phyloP scores from a whole-genome alignment of 2,329 filamentous ascomycete species.

The Cercospora sp. region DNA sequence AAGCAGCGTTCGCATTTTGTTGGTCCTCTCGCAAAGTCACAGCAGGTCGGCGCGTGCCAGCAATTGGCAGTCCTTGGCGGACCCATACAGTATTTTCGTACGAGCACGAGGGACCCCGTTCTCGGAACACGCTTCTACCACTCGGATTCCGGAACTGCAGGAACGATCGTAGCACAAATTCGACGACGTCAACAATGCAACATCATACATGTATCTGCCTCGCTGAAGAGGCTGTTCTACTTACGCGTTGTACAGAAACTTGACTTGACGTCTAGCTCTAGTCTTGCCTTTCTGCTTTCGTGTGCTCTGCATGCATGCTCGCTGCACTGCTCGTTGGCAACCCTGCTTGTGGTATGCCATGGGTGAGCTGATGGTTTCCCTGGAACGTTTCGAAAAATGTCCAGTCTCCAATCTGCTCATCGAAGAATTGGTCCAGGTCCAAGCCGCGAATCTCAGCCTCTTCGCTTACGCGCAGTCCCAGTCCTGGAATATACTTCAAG shows the following conservation, averaged over 20 bases:
- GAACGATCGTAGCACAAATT: not conserved
- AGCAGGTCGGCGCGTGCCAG: not conserved
- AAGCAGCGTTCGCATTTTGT: not conserved
- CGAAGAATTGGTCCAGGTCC: constrained; percentile 57
- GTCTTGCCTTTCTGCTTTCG: constrained; percentile 6
- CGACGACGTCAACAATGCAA: not conserved
- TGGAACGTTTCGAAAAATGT: constrained; percentile 30
- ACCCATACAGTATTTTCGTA: not conserved
- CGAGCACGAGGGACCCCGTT: not conserved
- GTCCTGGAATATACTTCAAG: constrained; percentile 56
- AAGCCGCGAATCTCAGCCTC: constrained; percentile 58
- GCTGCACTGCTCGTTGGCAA: constrained; percentile 20
- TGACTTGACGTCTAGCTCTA: no score
- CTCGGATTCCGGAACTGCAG: not conserved
- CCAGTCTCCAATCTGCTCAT: constrained; percentile 54
- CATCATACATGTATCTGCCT: not conserved
- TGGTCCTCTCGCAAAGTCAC: not conserved
- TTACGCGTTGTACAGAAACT: not conserved
- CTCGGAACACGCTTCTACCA: not conserved
- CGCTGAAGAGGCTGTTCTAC: not conserved
- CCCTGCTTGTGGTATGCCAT: constrained; percentile 28
- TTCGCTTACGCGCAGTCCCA: constrained; percentile 56
- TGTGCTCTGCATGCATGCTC: constrained; percentile 11
- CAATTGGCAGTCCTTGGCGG: not conserved
- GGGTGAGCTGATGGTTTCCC: constrained; percentile 24